phyloP scores from a whole-genome alignment of 257 asterid genomes.

The Penstemon newberryi region DNA sequence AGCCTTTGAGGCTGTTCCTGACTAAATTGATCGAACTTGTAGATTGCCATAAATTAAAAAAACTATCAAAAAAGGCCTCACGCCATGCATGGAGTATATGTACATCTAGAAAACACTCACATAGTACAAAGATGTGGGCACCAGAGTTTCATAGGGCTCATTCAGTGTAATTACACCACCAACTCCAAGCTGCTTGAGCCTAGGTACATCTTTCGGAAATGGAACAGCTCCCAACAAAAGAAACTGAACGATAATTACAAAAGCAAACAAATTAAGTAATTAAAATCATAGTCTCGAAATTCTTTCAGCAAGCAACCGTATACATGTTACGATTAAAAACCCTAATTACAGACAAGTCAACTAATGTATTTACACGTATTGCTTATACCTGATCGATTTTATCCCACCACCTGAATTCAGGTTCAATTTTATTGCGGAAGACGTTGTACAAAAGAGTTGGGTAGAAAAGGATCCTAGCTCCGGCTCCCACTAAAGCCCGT shows the following conservation, averaged over 20 bases:
- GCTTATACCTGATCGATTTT: slow-evolving; percentile 74
- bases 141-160: slow-evolving; percentile 92
- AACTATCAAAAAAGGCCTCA: background rate
- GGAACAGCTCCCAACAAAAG: slow-evolving; percentile 94
- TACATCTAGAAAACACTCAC: slow-evolving; percentile 46
- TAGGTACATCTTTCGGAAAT: slow-evolving; percentile 81
- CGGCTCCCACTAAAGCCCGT: slow-evolving; percentile 90
- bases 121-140: slow-evolving; percentile 76
- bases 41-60: background rate
- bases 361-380: background rate
- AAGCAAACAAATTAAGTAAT: slow-evolving; percentile 14
- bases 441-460: slow-evolving; percentile 92
- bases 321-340: background rate
- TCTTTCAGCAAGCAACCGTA: background rate
- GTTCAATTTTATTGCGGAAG: slow-evolving; percentile 74
- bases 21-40: background rate
- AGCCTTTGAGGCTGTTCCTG: background rate
- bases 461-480: slow-evolving; percentile 91
- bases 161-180: slow-evolving; percentile 94
- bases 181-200: slow-evolving; percentile 90
- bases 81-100: background rate
- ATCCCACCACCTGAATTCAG: slow-evolving; percentile 99
- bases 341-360: background rate
- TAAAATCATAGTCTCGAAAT: background rate
- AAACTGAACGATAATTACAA: slow-evolving; percentile 46